Conservation (phyloP, 805 yeast genomes). For the Saturnispora ahearnii region DNA sequence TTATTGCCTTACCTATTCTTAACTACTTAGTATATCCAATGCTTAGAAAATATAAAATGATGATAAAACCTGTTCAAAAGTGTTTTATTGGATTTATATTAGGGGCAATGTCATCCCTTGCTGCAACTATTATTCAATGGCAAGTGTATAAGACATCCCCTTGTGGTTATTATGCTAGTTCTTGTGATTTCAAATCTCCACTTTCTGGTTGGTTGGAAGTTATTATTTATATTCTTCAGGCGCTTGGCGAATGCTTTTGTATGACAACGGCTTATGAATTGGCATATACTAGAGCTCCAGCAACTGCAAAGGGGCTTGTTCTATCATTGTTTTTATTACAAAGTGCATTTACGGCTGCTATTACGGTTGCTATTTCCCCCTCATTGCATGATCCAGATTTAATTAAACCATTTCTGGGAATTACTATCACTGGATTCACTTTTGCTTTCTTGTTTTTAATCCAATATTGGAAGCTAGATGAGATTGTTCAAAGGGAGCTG, state of each 20-base stretch:
- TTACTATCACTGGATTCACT: slow-evolving; percentile 31
- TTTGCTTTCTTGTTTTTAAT: slow-evolving; percentile 25
- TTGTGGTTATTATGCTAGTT: slow-evolving; percentile 40
- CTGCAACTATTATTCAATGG: slow-evolving; percentile 44
- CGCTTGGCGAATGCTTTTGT: slow-evolving; percentile 46
- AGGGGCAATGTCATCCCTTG: slow-evolving; percentile 39
- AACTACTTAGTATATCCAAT: slow-evolving; percentile 40
- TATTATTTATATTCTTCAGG: slow-evolving; percentile 32
- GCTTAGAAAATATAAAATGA: slow-evolving; percentile 34
- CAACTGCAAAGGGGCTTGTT: slow-evolving; percentile 42
- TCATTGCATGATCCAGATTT: slow-evolving; percentile 33
- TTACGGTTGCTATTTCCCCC: slow-evolving; percentile 40
- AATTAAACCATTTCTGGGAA: slow-evolving; percentile 35
- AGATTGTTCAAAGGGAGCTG: slow-evolving; percentile 20
- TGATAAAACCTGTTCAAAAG: slow-evolving; percentile 37
- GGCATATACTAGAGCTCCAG: slow-evolving; percentile 46
- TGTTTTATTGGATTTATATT: slow-evolving; percentile 40
- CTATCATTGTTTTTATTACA: slow-evolving; percentile 31
- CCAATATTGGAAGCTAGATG: slow-evolving; percentile 27
- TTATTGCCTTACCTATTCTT: slow-evolving; percentile 41
- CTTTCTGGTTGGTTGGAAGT: slow-evolving; percentile 29
- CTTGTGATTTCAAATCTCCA: slow-evolving; percentile 26
- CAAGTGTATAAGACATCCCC: slow-evolving; percentile 41
- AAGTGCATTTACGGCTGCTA: slow-evolving; percentile 29
- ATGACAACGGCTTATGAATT: slow-evolving; percentile 42